phyloP scores from a whole-genome alignment of 2,329 filamentous ascomycete species.

The Epichloe scottii region DNA sequence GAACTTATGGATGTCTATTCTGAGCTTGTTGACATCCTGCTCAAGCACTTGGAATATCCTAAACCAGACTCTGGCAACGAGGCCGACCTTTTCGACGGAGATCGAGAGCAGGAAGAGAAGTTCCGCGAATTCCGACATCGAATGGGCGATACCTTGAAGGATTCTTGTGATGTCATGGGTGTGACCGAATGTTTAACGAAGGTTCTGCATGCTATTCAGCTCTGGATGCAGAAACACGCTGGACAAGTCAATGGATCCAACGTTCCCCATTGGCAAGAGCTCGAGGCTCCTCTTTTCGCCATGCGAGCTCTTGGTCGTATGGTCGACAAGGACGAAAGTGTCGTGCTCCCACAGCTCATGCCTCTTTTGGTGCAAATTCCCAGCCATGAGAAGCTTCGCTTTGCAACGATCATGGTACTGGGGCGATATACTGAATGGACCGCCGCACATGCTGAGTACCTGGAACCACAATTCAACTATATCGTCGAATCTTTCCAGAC shows the following conservation, averaged over 20 bases:
- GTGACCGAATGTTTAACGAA: constrained; percentile 85
- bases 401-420: constrained; percentile 95
- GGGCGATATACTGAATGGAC: constrained; percentile 98
- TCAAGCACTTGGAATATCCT: constrained; percentile 82
- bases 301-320: constrained; percentile 94
- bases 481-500: constrained; percentile 89
- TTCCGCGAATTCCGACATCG: constrained; percentile 93
- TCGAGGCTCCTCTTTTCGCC: constrained; percentile 89
- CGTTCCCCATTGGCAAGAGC: constrained; percentile 90
- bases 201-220: constrained; percentile 71
- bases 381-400: constrained; percentile 92
- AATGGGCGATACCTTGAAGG: constrained; percentile 96
- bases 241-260: constrained; percentile 57
- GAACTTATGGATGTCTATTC: constrained; percentile 73
- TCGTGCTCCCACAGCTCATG: constrained; percentile 83
- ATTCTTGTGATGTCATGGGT: constrained; percentile 91
- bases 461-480: constrained; percentile 88
- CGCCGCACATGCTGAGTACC: constrained; percentile 78
- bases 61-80: constrained; percentile 60
- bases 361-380: constrained; percentile 89
- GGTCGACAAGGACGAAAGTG: constrained; percentile 79
- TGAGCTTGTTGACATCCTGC: constrained; percentile 82
- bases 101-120: constrained; percentile 90
- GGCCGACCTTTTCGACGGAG: constrained; percentile 83
- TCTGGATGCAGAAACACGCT: constrained; percentile 78